These are phyloP conservation scores for Aspergillus baeticus DNA, from an alignment of 495 filamentous ascomycete species.

Conservation along the genomic window DNA sequence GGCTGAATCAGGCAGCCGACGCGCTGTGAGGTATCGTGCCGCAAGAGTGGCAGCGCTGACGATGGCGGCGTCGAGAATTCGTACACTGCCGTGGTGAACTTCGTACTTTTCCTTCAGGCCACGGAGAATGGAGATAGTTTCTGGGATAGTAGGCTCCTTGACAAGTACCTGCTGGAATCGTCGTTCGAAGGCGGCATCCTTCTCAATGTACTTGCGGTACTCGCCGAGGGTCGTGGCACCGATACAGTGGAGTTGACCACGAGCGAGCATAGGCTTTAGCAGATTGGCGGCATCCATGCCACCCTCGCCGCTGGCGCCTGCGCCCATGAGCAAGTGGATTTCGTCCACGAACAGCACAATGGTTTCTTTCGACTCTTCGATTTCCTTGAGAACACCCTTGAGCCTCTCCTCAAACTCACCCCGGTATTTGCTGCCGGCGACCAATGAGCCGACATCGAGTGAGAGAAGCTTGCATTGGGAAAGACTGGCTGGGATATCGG, in stretches of 20 bases:
- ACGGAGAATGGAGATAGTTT: constrained; percentile 95
- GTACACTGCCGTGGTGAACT: constrained; percentile 90
- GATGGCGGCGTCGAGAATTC: constrained; percentile 88
- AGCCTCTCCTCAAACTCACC: constrained; percentile 98
- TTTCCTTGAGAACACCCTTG: constrained; percentile 98
- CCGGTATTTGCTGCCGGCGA: constrained; percentile 95
- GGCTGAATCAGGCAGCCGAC: constrained; percentile 91
- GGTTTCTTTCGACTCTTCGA: constrained; percentile 92
- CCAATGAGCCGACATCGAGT: constrained; percentile 89
- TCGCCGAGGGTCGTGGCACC: constrained; percentile 93
- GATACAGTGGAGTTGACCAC: constrained; percentile 96
- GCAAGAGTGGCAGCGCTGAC: constrained; percentile 87
- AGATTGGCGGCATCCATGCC: constrained; percentile 99
- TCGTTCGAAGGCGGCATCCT: constrained; percentile 95
- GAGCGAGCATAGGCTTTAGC: constrained; percentile 94
- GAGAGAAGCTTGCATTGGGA: constrained; percentile 90
- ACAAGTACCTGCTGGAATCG: constrained; percentile 97
- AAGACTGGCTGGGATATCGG: constrained; percentile 93
- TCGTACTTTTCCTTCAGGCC: constrained; percentile 97
- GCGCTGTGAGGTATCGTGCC: constrained; percentile 83
- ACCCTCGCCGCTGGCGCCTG: constrained; percentile 87
- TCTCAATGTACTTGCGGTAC: constrained; percentile 99
- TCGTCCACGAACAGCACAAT: constrained; percentile 98
- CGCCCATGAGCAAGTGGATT: constrained; percentile 97
- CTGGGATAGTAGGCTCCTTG: constrained; percentile 82